Base-by-base conservation (phyloP, 805 yeast genomes). In the Ascoidea asiatica region DNA sequence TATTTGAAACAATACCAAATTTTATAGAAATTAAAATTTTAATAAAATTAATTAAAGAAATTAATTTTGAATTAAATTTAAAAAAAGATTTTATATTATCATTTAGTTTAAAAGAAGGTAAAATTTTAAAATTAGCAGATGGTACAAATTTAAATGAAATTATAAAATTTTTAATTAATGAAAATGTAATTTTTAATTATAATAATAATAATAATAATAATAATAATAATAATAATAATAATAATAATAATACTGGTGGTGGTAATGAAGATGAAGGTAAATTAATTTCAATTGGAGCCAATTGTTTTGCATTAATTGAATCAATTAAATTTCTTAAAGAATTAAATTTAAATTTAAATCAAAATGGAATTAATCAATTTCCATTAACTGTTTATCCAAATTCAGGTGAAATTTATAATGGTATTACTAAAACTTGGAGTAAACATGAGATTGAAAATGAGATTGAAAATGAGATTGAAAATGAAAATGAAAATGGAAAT, bases 1-100 rank as follows among this genome's bases (percentile, higher is more conserved):
- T 76, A 0, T 65, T 82, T 46, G 95, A 85, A 56, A 85, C 95
- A 0, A 69, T 84, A 15, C 92, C 95, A 2, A 73, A 68, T 42
- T 56, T 72, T 18, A 54, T 54, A 37, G 95, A 85, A 59, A 53
- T 80, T 37, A 62, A 68, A 52, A 75, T 69, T 1, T 54, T 82
- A 7, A 49, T 73, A 7, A 56, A 65, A 20, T 49, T 76, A 48
- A 47, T 75, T 53, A 59, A 56, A 19, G 48, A 73, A 19, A 59
- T 71, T n/a, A 13, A 19, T 15, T 13, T 57, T 63, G 46, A 59
- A 61, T 45, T 56, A 63, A 48, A 55, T 55, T 23, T 50, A 54
- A 23, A 50, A 46, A 5, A 20, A 46, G 4, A 48, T 51, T 8
- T 49, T 64, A 38, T 56, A 58, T 6, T 69, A 64, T 20, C 17